These are phyloP conservation scores for Comarum palustre DNA, from an alignment of 306 rosid genomes.

Conservation along the genomic window DNA sequence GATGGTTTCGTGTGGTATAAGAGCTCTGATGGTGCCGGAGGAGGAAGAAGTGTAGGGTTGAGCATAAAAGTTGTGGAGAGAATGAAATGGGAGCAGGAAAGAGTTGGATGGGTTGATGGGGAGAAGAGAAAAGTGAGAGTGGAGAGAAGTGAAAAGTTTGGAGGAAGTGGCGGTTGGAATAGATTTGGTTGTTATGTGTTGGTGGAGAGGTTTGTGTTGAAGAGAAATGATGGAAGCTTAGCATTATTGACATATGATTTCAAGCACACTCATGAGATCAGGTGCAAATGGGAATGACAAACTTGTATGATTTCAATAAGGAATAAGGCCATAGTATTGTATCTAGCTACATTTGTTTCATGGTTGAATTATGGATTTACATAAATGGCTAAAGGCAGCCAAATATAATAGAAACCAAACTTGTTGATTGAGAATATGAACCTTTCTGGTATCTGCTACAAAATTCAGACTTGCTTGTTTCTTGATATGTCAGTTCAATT, in stretches of 20 bases:
- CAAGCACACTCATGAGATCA: constrained; percentile 44
- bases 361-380: too few species aligned
- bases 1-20: constrained; percentile 43
- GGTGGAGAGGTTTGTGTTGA: constrained; percentile 52
- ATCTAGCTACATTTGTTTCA: too few species aligned
- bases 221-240: constrained; percentile 36
- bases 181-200: constrained; percentile 38
- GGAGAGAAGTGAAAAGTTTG: constrained; percentile 46
- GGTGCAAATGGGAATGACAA: constrained; percentile 46
- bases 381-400: too few species aligned
- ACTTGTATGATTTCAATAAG: neutral
- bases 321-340: neutral
- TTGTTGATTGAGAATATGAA: too few species aligned
- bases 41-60: constrained; percentile 45
- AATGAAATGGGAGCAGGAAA: constrained; percentile 45
- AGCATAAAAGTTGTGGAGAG: constrained; percentile 49
- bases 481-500: too few species aligned
- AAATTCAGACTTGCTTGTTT: too few species aligned
- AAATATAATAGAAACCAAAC: too few species aligned
- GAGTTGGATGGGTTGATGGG: constrained; percentile 38
- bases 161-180: constrained; percentile 39
- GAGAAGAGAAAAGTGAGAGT: constrained; percentile 30
- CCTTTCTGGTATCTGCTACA: too few species aligned
- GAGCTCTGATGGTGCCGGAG: constrained; percentile 30
- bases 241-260: constrained; percentile 39